phyloP scores from a whole-genome alignment of 169 alveolate genomes.

The Eimeria acervulina region DNA sequence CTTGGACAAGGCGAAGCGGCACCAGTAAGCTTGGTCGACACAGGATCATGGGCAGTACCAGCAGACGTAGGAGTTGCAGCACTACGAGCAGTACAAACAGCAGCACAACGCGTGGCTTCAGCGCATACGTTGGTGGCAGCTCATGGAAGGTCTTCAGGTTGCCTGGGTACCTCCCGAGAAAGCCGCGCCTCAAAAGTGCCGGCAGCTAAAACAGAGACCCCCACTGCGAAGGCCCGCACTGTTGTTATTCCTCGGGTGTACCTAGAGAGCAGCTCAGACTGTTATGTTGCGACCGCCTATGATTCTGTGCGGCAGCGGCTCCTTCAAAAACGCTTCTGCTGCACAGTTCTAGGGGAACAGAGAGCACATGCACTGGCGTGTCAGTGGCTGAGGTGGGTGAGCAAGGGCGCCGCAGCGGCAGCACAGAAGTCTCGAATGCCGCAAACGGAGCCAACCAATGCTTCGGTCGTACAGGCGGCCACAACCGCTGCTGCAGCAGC shows the following conservation, averaged over 20 bases:
- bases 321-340: constrained; percentile 69
- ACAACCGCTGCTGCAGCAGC: constrained; percentile 7
- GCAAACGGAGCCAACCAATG: not conserved
- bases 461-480: constrained; percentile 8
- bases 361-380: constrained; percentile 68
- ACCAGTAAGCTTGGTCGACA: not conserved
- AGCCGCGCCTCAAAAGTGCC: not conserved
- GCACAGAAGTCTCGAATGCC: not conserved
- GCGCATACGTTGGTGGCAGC: not conserved
- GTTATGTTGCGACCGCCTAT: constrained; percentile 74
- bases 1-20: not conserved
- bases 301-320: constrained; percentile 44
- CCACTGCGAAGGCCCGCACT: constrained; percentile 1
- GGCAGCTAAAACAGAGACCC: not conserved
- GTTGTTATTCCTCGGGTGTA: constrained; percentile 75
- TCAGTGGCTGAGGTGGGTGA: constrained; percentile 75
- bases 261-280: constrained; percentile 70
- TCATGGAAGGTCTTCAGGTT: not conserved
- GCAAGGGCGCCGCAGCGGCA: not conserved
- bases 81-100: not conserved
- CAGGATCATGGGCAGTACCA: not conserved
- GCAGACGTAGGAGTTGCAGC: not conserved
- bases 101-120: not conserved
- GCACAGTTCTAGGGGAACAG: constrained; percentile 63
- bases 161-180: not conserved